Evolutionary conservation across 345 rosid genomes (phyloP), one percentile per base, ranked within the genome.

Genomic region (Punica granatum): DNA sequence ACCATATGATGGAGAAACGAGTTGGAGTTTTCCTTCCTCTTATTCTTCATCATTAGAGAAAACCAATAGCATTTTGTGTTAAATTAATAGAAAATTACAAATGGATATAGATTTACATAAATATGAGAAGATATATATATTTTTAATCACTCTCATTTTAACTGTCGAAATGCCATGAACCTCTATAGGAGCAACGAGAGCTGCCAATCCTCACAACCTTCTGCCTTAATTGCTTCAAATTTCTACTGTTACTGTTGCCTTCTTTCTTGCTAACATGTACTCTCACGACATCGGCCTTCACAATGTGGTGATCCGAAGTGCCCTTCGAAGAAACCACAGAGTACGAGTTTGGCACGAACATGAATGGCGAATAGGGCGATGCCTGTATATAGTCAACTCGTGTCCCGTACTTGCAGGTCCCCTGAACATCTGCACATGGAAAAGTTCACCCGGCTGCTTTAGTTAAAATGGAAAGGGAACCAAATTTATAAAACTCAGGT

Each of bases 391-490:
- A 90, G 72, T 93, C 97, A 10, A 93, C 97, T 0, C 99, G 72
- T 2, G 98, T 93, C 46, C 95, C 98, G 0, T 93, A 90, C 80
- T 93, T 93, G 86, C 99, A 93, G 26, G 99, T 90, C 63, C 99
- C 97, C 68, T 93, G 99, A 48, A 93, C 97, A 82, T 86, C 96
- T 83, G 76, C 39, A 65, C 13, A 23, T 10, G 15, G 15, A n/a
- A 34, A 62, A 32, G 31, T 13, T 14, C 37, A 30, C 7, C n/a
- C 28, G 39, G 41, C 31, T 41, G 44, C 44, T 41, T 3, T n/a
- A n/a, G n/a, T n/a, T n/a, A n/a, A n/a, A 41, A 15, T n/a, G 1
- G 16, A 43, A 32, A 63, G 21, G 18, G 14, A 39, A 39, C 21
- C 41, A 3, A n/a, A n/a, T n/a, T n/a, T n/a, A n/a, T n/a, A n/a